Evolutionary conservation across 1,284 basidiomycete species (phyloP), one percentile per base, ranked within the genome.

Genomic region (Amylostereum chailletii): DNA sequence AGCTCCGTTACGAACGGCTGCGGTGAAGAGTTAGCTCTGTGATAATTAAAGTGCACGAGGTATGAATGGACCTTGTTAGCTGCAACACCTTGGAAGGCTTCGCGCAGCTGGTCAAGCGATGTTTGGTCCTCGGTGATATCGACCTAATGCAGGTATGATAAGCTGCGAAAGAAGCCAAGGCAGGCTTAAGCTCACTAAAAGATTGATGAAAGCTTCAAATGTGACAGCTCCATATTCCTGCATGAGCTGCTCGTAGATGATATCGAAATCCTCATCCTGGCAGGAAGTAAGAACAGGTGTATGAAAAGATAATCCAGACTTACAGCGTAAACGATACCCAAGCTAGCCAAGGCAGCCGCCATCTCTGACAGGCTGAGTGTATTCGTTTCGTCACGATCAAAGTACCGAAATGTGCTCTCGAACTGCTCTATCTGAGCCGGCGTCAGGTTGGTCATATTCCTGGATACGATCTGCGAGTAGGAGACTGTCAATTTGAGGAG

Each of bases 401-500:
- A 99, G 69, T 97, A 94, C 51, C 95, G 82, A 80, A 98, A 99
- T 1, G 94, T 96, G 61, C 86, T 84, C 65, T 98, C 94, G 58
- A 98, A 98, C 63, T 98, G 94, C 65, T 98, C 94, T 29, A 98
- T 74, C 64, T 97, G 94, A 2, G 93, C 94, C 0, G 96, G 94
- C 0, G 94, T 96, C 54, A 98, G 68, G 62, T 94, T 94, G 30
- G 90, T 89, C 79, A 90, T 85, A 54, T 91, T 90, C 43, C 89
- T 76, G 4, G 94, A 94, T 1, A 97, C 89, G 60, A 97, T 92
- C 64, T 68, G 46, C 39, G 26, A 33, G n/a, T 8, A 10, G 38
- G 10, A 41, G 42, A 41, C 30, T 45, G 27, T 38, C 9, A 51
- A 46, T 40, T 19, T 27, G 8, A 36, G 32, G 39, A 1, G 30